phyloP scores from a whole-genome alignment of 345 rosid genomes.

The Schrenkiella parvula region DNA sequence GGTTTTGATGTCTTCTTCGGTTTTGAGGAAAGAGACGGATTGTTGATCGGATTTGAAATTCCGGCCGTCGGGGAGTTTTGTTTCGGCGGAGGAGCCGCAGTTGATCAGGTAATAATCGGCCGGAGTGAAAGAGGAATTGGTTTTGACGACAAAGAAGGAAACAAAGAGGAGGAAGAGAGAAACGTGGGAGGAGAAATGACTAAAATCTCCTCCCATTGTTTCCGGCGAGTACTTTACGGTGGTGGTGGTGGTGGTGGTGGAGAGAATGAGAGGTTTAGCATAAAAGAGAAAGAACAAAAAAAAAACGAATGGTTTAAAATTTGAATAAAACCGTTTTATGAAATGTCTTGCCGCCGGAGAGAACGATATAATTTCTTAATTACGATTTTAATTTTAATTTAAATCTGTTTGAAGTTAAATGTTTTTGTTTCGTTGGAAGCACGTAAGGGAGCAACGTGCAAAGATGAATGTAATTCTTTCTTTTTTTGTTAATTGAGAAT shows the following conservation, averaged over 20 bases:
- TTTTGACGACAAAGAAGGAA: background rate
- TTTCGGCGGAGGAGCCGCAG: conserved; percentile 65
- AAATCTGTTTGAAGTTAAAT: background rate
- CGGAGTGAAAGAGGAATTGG: conserved; percentile 34
- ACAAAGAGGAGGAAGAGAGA: conserved; percentile 16
- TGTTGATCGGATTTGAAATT: conserved; percentile 64
- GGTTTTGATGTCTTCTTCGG: conserved; percentile 46
- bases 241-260: background rate
- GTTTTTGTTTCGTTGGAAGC: conserved; percentile 38
- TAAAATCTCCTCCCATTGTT: conserved; percentile 40
- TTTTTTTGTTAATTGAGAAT: background rate
- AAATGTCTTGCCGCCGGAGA: conserved; percentile 18
- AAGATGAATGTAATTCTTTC: conserved; percentile 10
- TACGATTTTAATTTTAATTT: background rate
- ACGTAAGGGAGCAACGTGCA: conserved; percentile 47
- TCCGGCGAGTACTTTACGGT: conserved; percentile 11
- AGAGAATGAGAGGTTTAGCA: conserved; percentile 15
- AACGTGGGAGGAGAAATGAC: conserved; percentile 29
- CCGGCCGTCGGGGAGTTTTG: conserved; percentile 64
- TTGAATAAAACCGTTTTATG: background rate
- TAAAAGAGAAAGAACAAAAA: background rate
- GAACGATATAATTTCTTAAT: background rate
- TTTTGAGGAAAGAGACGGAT: conserved; percentile 41
- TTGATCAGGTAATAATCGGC: conserved; percentile 59
- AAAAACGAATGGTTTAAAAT: conserved; percentile 2